Conservation (phyloP, 2,329 filamentous ascomycete species). For the Penicillium sp. region DNA sequence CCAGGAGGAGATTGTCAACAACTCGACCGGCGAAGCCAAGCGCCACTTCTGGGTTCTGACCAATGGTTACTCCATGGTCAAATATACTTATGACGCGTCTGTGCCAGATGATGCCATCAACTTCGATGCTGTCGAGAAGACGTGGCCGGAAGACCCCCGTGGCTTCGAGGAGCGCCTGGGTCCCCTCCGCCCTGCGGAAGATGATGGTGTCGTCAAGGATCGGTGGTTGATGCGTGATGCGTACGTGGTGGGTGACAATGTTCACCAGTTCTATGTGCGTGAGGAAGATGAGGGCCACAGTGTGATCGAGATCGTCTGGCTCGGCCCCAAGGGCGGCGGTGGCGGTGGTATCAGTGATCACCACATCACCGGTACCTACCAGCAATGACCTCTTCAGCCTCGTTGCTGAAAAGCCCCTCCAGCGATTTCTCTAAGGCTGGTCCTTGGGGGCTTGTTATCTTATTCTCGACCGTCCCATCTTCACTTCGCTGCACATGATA, state of each 20-base stretch:
- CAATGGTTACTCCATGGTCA: conserved; percentile 43
- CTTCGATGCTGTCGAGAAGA: conserved; percentile 43
- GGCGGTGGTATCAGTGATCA: conserved; percentile 33
- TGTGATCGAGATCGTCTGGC: conserved; percentile 44
- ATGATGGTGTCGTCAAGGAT: conserved; percentile 40
- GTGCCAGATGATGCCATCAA: conserved; percentile 40
- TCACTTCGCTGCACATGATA: conserved; percentile 38
- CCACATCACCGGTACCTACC: conserved; percentile 26
- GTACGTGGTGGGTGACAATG: conserved; percentile 40
- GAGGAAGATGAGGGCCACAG: conserved; percentile 41
- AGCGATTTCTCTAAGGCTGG: conserved; percentile 31
- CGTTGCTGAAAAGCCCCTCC: conserved; percentile 16
- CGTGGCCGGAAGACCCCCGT: conserved; percentile 42
- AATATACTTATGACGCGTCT: conserved; percentile 38
- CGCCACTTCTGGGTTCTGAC: conserved; percentile 44
- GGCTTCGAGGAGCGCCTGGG: conserved; percentile 41
- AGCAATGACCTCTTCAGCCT: conserved; percentile 22
- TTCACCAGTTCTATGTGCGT: conserved; percentile 42
- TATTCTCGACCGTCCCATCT: conserved; percentile 16
- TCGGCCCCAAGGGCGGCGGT: conserved; percentile 38
- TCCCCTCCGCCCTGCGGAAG: conserved; percentile 38
- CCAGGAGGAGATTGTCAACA: conserved; percentile 37
- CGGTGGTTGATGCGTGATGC: conserved; percentile 40
- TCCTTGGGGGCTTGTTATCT: conserved; percentile 28
- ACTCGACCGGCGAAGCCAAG: conserved; percentile 31